Conservation (phyloP, 2,329 filamentous ascomycete genomes). For the Beauveria medogensis region DNA sequence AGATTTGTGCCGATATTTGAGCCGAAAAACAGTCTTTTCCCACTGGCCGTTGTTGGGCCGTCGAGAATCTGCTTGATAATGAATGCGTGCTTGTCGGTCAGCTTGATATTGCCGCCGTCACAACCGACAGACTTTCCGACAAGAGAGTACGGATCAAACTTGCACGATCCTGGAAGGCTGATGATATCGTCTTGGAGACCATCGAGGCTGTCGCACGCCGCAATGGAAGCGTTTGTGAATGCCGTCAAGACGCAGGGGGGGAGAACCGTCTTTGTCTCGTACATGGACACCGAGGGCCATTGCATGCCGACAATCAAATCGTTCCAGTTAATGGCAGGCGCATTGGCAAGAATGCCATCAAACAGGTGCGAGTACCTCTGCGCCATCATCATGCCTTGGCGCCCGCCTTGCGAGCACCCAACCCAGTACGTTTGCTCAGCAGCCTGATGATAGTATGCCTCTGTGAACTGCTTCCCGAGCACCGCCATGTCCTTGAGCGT, state of each 20-base stretch:
- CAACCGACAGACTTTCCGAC: slow-evolving; percentile 15
- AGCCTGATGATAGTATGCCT: slow-evolving; percentile 29
- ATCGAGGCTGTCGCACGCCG: slow-evolving; percentile 20
- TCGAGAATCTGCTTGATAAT: background rate
- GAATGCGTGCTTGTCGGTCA: background rate
- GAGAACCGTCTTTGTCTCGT: slow-evolving; percentile 22
- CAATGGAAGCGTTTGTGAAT: slow-evolving; percentile 27
- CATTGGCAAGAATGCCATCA: slow-evolving; percentile 43
- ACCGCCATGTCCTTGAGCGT: slow-evolving; percentile 27
- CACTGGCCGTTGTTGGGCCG: background rate
- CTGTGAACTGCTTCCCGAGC: slow-evolving; percentile 32
- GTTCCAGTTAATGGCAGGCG: slow-evolving; percentile 34
- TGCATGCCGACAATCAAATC: slow-evolving; percentile 12
- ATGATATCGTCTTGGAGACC: slow-evolving; percentile 20
- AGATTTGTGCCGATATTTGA: background rate
- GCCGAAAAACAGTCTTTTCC: background rate
- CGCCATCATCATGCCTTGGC: slow-evolving; percentile 45
- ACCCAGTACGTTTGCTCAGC: slow-evolving; percentile 39
- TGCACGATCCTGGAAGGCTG: slow-evolving; percentile 12
- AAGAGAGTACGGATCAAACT: slow-evolving; percentile 16
- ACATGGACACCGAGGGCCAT: slow-evolving; percentile 20
- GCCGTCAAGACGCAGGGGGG: slow-evolving; percentile 23
- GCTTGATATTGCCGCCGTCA: background rate
- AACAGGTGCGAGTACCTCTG: slow-evolving; percentile 45
- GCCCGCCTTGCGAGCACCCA: slow-evolving; percentile 47